Percentiles rank a stretch among this genome's conserved stretches.
These are phyloP conservation scores for Trebouxia gelatinosa DNA, from an alignment of 163 green algal species.

Conservation along the genomic window DNA sequence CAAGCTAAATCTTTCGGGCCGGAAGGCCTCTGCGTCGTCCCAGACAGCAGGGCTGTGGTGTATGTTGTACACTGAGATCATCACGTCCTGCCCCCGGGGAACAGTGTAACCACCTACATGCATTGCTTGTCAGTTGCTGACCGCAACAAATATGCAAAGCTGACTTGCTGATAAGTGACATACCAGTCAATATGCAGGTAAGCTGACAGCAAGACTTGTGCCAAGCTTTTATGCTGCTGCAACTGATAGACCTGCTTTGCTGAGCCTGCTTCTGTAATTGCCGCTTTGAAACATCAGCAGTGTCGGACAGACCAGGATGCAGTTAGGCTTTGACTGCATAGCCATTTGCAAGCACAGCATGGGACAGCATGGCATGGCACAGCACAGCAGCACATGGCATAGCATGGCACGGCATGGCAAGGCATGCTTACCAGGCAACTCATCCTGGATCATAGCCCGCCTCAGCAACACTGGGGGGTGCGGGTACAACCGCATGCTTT, in stretches of 20 bases:
- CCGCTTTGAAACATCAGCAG: too few species aligned
- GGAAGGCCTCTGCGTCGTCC: constrained; percentile 82
- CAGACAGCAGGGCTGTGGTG: constrained; percentile 85
- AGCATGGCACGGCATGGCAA: background rate
- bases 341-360: too few species aligned
- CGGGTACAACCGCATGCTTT: constrained; percentile 98
- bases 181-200: background rate
- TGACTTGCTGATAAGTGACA: background rate
- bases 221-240: too few species aligned
- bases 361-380: too few species aligned
- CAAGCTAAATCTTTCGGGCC: constrained; percentile 89
- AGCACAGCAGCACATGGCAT: background rate
- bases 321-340: too few species aligned
- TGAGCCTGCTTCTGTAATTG: too few species aligned
- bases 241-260: too few species aligned
- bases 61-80: constrained; percentile 98
- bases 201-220: too few species aligned
- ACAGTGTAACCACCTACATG: constrained; percentile 58
- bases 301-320: too few species aligned
- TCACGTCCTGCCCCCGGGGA: constrained; percentile 85
- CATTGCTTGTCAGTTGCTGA: background rate
- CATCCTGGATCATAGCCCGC: constrained; percentile 75
- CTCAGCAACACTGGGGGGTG: constrained; percentile 95
- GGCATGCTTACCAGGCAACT: constrained; percentile 67
- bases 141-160: background rate